phyloP scores from a whole-genome alignment of 176 grass and related monocot genomes.

The Carex pumila region DNA sequence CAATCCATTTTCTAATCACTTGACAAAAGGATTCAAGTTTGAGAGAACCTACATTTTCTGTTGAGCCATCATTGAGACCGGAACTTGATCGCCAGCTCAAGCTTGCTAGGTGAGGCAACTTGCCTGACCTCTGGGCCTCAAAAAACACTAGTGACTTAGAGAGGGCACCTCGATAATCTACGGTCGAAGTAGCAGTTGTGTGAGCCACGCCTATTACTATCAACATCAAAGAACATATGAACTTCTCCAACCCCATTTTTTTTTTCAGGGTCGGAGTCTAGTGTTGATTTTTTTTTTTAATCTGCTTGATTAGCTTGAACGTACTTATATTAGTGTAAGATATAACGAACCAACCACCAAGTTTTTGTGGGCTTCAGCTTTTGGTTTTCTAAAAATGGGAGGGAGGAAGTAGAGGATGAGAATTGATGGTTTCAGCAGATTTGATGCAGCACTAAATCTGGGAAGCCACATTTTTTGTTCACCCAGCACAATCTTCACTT shows the following conservation, averaged over 20 bases:
- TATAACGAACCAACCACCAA: constrained; percentile 10
- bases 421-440: background rate
- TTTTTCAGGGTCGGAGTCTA: background rate
- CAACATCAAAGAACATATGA: background rate
- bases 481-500: background rate
- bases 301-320: constrained; percentile 5
- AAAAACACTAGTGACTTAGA: constrained; percentile 20
- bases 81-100: constrained; percentile 12
- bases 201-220: background rate
- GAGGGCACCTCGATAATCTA: background rate
- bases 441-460: background rate
- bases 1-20: too few relatives aligned
- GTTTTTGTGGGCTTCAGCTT: background rate
- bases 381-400: constrained; percentile 14
- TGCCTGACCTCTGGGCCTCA: constrained; percentile 17
- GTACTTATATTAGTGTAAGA: constrained; percentile 3
- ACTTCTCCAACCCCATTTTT: constrained; percentile 11
- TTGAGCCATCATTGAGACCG: constrained; percentile 14
- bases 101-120: background rate
- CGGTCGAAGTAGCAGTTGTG: background rate
- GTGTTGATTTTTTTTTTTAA: background rate
- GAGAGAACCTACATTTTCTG: background rate
- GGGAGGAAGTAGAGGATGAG: background rate
- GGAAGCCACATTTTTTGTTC: background rate
- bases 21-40: background rate